These are phyloP conservation scores for Carex littledalei DNA, from an alignment of 176 grass and related monocot species.

Conservation along the genomic window DNA sequence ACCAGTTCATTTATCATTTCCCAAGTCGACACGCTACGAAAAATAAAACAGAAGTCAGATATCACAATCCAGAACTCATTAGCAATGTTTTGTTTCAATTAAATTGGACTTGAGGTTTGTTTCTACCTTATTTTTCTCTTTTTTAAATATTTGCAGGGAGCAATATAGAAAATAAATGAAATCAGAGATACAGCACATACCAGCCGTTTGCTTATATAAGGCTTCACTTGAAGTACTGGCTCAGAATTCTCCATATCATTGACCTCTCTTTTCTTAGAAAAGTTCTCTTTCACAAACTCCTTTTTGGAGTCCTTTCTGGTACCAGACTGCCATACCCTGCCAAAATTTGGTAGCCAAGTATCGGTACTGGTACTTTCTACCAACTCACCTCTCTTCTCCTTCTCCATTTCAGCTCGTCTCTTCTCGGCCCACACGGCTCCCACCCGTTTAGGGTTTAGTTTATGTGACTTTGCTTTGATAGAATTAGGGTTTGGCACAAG, in stretches of 20 bases:
- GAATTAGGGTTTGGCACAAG: conserved; percentile 6
- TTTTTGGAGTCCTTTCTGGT: conserved; percentile 81
- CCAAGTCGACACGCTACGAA: conserved; percentile 15
- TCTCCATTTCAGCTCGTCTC: conserved; percentile 76
- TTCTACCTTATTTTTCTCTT: not conserved
- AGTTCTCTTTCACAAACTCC: conserved; percentile 66
- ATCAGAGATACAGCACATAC: conserved; percentile 36
- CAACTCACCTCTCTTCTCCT: conserved; percentile 61
- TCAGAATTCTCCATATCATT: conserved; percentile 27
- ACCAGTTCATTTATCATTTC: conserved; percentile 1
- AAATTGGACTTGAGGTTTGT: not conserved
- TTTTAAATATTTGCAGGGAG: not conserved
- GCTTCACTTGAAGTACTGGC: conserved; percentile 48
- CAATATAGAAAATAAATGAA: not conserved
- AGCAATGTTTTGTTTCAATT: not conserved
- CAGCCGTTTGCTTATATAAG: conserved; percentile 93
- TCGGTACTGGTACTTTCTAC: conserved; percentile 37
- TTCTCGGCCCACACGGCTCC: conserved; percentile 92
- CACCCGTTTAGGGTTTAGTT: conserved; percentile 87
- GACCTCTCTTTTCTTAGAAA: conserved; percentile 22
- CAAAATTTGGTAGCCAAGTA: conserved; percentile 96
- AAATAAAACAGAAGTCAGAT: not conserved
- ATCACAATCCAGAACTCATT: not conserved
- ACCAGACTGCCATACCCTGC: conserved; percentile 78
- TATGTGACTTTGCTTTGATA: conserved; percentile 39